Evolutionary conservation across 768 basidiomycete species (phyloP), one percentile per base, ranked within the genome.

Genomic region (Serendipita indica): DNA sequence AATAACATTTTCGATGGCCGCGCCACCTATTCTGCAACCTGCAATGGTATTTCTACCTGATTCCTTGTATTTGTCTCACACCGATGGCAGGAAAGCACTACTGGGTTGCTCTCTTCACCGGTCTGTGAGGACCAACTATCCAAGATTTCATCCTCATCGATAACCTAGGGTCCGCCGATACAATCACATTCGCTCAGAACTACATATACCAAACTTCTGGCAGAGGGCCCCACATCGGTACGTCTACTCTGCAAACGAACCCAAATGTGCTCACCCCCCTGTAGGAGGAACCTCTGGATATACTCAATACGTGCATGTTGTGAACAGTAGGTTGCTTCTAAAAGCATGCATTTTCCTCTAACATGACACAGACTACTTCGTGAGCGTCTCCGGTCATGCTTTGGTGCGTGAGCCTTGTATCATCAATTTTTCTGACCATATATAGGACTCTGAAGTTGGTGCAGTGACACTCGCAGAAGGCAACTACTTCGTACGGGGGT

Each of bases 1-100:
- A 58, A 58, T 27, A 58, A 58, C 27, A 25, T 58, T 18, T 58
- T 58, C 39, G 41, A 58, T 34, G 58, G 58, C 12, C 34, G 41
- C 12, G 37, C 58, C 14, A 58, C 58, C 13, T 58, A 58, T 45
- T 58, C 58, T 13, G 37, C 33, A 16, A 39, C 43, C 39, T 30
- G 37, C 37, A 30, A 30, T 39, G 27, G 37, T 58, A 2, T 18
- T n/a, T 18, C 22, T 57, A 3, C 35, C 14, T 34, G 3, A 10
- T 57, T 10, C 57, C 22, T 39, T 25, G 3, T 4, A 41, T 58
- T 3, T 43, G 14, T 18, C 39, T 28, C 41, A 28, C 37, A 57
- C 27, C n/a, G n/a, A n/a, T n/a, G n/a, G n/a, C n/a, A 30, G 37
- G 35, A 22, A 41, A 45, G 20, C 58, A 58, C 14, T 58, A 58